Conservation (phyloP, 2,329 filamentous ascomycete genomes). For the Calonectria henricotiae region DNA sequence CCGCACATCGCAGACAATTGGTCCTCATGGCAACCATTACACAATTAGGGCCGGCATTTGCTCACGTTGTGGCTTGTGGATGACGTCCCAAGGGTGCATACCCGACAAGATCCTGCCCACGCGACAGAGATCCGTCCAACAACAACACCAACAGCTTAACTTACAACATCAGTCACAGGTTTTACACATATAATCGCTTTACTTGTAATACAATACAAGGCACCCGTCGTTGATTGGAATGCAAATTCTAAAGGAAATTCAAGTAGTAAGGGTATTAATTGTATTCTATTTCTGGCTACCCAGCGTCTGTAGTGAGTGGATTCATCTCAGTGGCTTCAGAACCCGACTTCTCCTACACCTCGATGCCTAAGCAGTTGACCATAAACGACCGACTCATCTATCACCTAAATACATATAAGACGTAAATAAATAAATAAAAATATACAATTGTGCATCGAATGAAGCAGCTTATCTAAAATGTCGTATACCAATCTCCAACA, state of each 20-base stretch:
- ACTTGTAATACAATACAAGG: no score
- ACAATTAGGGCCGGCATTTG: not conserved
- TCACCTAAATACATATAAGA: not conserved
- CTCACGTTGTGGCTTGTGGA: not conserved
- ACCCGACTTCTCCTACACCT: no score
- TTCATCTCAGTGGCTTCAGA: no score
- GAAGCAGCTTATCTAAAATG: not conserved
- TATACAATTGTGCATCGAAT: not conserved
- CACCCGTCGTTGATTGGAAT: no score
- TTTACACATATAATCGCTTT: no score
- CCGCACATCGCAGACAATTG: not conserved
- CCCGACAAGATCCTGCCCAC: not conserved
- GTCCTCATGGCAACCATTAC: not conserved
- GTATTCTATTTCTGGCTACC: no score
- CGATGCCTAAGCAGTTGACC: not conserved
- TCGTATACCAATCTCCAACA: not conserved
- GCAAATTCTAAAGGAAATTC: no score
- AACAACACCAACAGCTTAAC: not conserved
- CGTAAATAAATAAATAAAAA: not conserved
- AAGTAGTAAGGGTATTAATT: no score
- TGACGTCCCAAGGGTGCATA: slow-evolving; percentile 2
- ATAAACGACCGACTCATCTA: not conserved
- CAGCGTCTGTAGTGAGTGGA: no score
- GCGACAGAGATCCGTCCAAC: not conserved
- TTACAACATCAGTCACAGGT: not conserved